These are phyloP conservation scores for Marsdenia floribunda DNA, from an alignment of 257 asterid genomes.

Conservation along the genomic window DNA sequence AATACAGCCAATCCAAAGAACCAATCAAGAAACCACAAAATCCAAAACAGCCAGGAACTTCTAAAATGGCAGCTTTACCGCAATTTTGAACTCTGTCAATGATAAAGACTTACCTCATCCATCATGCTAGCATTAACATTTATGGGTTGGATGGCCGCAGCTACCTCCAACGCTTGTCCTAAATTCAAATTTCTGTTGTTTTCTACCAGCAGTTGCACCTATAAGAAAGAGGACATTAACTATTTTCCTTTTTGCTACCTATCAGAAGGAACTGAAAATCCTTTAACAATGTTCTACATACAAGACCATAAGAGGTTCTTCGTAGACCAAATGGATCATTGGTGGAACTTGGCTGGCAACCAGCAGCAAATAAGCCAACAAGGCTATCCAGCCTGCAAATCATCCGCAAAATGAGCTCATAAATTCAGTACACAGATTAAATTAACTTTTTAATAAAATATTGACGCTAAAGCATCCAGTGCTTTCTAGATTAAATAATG, in stretches of 20 bases:
- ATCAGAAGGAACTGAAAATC: conserved; percentile 12
- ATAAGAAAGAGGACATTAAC: conserved; percentile 25
- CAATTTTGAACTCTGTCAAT: background rate
- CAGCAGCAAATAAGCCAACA: conserved; percentile 94
- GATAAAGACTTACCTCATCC: conserved; percentile 48
- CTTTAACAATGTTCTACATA: conserved; percentile 32
- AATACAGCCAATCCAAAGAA: background rate
- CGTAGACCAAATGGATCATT: conserved; percentile 94
- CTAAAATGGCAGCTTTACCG: background rate
- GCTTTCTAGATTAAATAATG: background rate
- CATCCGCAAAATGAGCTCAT: conserved; percentile 4
- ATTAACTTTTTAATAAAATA: background rate
- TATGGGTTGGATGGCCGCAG: conserved; percentile 87
- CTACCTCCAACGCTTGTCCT: conserved; percentile 68
- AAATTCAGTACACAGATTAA: background rate
- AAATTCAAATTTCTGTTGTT: conserved; percentile 66
- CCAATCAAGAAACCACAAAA: conserved; percentile 2
- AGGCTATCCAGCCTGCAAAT: conserved; percentile 88
- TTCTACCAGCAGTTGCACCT: conserved; percentile 91
- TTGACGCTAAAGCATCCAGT: background rate
- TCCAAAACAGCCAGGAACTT: background rate
- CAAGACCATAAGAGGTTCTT: conserved; percentile 91
- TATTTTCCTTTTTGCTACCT: background rate
- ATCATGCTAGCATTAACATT: conserved; percentile 56
- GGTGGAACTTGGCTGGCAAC: conserved; percentile 89